These are phyloP conservation scores for Phytophthora kernoviae DNA, from an alignment of 352 stramenopile species.

Conservation along the genomic window DNA sequence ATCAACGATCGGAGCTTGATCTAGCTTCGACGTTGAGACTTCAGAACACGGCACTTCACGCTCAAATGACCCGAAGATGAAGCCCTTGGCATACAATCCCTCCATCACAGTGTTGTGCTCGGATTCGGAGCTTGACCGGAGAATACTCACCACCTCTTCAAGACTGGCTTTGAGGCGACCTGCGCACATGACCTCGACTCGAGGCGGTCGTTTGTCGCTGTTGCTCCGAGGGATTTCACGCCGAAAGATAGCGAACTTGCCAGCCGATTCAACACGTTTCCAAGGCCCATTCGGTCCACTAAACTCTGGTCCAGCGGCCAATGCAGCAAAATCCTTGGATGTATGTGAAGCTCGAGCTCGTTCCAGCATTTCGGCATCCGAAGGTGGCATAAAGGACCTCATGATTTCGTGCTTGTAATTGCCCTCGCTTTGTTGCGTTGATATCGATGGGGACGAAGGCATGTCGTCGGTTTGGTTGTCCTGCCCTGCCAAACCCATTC, in stretches of 20 bases:
- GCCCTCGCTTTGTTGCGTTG: not conserved
- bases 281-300: slow-evolving; percentile 20
- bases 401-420: not conserved
- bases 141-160: slow-evolving; percentile 29
- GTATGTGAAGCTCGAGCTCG: slow-evolving; percentile 9
- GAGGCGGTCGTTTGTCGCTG: not conserved
- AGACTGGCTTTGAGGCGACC: slow-evolving; percentile 28
- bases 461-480: not conserved
- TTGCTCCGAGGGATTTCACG: not conserved
- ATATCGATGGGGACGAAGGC: not conserved
- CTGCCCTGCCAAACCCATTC: not conserved
- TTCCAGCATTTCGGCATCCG: slow-evolving; percentile 11
- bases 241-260: slow-evolving; percentile 23
- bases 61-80: slow-evolving; percentile 33
- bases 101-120: slow-evolving; percentile 36
- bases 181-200: slow-evolving; percentile 29
- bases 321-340: slow-evolving; percentile 10
- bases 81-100: slow-evolving; percentile 29
- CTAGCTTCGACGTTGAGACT: not conserved
- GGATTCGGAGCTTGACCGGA: slow-evolving; percentile 15
- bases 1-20: not conserved
- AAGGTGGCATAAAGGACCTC: not conserved
- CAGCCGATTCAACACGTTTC: slow-evolving; percentile 18
- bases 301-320: slow-evolving; percentile 19
- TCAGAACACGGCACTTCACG: slow-evolving; percentile 4